Evolutionary conservation across 805 yeast genomes (phyloP), one percentile per base, ranked within the genome.

Genomic region (Kodamaea sagamina): DNA sequence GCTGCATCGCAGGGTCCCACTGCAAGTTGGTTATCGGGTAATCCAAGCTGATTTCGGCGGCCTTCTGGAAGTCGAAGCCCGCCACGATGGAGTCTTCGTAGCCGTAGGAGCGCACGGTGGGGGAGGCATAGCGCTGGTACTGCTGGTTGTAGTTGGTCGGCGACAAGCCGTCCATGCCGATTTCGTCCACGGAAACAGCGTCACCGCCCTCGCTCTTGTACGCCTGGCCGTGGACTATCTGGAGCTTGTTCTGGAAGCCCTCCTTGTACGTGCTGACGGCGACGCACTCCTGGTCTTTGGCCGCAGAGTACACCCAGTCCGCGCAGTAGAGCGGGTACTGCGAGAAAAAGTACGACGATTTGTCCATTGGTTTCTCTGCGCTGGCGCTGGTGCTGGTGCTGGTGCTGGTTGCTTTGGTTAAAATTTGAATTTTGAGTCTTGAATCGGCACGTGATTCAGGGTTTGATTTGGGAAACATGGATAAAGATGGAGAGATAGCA

Each of bases 181-280:
- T 35, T 10, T 45, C 52, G 15, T 47, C 52, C 18, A 18, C 35
- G 6, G 15, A 11, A 32, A 19, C 42, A 42, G 24, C 34, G 2
- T 55, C 58, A 17, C 57, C 60, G 12, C 55, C 50, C 6, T 58
- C 63, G 25, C 47, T 44, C 4, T 61, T 63, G 45, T 61, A 63
- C 10, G 46, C 43, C n/a, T 56, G 38, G 6, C 68, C 71, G 43
- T 58, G 68, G 6, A 64, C 50, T 15, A 84, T 62, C 55, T 81
- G 82, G 18, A 89, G 59, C 50, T 78, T 78, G 63, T 90, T 90
- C 31, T 73, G 68, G 19, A 80, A 68, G 39, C 88, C 95, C 60
- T 90, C 97, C 46, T 86, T 77, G 58, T 81, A 88, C 0, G 96
- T 77, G n/a, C 83, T 74, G n/a, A 84, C 58, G 0, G 88, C 93